Evolutionary conservation across 306 rosid genomes (phyloP), one percentile per base, ranked within the genome.

Genomic region (Inga oerstediana): DNA sequence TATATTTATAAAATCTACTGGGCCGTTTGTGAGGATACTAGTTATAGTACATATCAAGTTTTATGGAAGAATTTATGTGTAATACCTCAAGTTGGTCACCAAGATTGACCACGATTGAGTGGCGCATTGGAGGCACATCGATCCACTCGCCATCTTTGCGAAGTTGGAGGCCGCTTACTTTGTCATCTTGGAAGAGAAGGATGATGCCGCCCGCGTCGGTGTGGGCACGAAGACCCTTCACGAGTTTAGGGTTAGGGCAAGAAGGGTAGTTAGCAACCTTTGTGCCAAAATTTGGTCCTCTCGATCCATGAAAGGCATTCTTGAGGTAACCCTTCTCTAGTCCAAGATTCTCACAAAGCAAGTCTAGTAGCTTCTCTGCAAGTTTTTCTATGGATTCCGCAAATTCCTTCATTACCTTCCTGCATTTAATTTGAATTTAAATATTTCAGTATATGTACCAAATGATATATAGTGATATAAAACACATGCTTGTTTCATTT

Each of bases 221-320:
- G 85, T 91, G 94, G 37, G 94, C 89, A 19, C 94, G 84, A 71
- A 91, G 94, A 37, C 94, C 94, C 83, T 91, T 91, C 74, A 91
- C 87, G 20, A 87, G 82, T 17, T 87, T 91, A 3, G 91, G 92
- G 22, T 86, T 87, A 3, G 94, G 94, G 45, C 94, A 91, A 0
- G 91, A 88, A 0, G 92, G 92, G 82, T 91, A 91, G 85, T 91
- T 91, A 69, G 92, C 89, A 0, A 91, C 92, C 77, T 91, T 91
- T 73, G 91, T 91, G 35, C 94, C 94, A 45, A 89, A 91, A 61
- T 87, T 90, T 30, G 93, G 93, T 24, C 94, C 92, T 14, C 78
- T 86, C 13, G 92, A 78, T n/a, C 94, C 94, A 73, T 85, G 69
- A 48, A 91, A 91, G 58, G 87, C 82, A 83, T 72, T 72, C 76